phyloP scores from a whole-genome alignment of 1,284 basidiomycete species.

The Boletus sp. region DNA sequence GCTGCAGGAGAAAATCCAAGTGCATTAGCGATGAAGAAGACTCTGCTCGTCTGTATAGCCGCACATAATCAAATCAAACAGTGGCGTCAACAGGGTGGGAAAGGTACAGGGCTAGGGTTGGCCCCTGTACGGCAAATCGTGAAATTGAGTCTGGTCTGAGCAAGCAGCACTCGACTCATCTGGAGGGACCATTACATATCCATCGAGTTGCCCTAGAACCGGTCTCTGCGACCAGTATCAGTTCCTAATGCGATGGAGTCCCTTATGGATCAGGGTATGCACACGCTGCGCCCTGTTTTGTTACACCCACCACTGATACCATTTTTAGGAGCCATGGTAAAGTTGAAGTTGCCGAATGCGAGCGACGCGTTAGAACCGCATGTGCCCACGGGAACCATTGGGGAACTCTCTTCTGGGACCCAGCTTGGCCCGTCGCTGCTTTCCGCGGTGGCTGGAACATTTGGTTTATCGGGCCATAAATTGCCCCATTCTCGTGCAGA shows the following conservation, averaged over 20 bases:
- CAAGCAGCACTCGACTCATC: conserved; percentile 19
- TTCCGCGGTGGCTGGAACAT: conserved; percentile 18
- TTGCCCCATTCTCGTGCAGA: conserved; percentile 1
- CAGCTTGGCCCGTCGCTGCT: conserved; percentile 37
- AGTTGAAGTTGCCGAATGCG: conserved; percentile 46
- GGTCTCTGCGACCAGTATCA: conserved; percentile 19
- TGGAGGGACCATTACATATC: conserved; percentile 30
- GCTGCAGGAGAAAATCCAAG: conserved; percentile 49
- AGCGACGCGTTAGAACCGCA: conserved; percentile 37
- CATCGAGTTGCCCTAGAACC: conserved; percentile 22
- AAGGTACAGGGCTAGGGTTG: conserved; percentile 85
- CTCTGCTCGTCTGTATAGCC: conserved; percentile 36
- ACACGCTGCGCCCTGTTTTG: not conserved
- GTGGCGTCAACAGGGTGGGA: conserved; percentile 81
- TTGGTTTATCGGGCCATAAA: not conserved
- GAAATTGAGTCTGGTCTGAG: conserved; percentile 47
- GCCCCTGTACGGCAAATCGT: conserved; percentile 90
- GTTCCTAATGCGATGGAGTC: conserved; percentile 54
- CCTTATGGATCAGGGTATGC: conserved; percentile 66
- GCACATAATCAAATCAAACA: conserved; percentile 78
- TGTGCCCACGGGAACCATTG: conserved; percentile 45
- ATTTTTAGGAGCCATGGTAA: conserved; percentile 53
- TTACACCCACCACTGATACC: not conserved
- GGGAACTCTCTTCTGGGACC: conserved; percentile 45
- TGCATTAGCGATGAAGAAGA: conserved; percentile 47